Evolutionary conservation across 176 grass and related monocot species (phyloP).

Genomic region (Bolboschoenus planiculmis): DNA sequence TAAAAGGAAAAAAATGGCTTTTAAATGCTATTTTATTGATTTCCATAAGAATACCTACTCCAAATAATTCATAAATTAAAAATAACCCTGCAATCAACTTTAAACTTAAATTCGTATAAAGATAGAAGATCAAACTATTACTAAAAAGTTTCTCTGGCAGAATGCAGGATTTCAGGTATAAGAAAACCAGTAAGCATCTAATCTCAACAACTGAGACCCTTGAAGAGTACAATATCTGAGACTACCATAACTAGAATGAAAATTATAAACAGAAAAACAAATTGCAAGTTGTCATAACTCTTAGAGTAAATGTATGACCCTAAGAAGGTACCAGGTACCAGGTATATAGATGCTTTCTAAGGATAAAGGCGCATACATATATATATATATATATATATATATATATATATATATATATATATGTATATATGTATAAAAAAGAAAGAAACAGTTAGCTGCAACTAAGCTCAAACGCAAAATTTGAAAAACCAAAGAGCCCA

Average conservation of each 20-base stretch:
- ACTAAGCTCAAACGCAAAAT: conserved; percentile 16
- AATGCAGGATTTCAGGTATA: not conserved
- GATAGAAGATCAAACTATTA: not conserved
- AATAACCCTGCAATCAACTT: not conserved
- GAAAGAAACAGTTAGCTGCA: not conserved
- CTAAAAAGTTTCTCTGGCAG: not conserved
- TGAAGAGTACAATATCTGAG: not conserved
- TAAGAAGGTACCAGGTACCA: not conserved
- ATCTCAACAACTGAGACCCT: not conserved
- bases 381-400: no score
- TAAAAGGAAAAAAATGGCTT: conserved; percentile 9
- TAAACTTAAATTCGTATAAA: not conserved
- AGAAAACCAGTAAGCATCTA: not conserved
- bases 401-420: no score
- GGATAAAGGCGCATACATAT: no score
- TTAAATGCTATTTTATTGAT: not conserved
- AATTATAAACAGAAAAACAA: not conserved
- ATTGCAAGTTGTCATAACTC: not conserved
- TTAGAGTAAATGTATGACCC: not conserved
- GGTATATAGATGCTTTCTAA: no score
- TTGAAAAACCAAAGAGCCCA: not conserved
- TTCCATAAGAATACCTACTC: not conserved
- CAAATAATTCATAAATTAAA: not conserved
- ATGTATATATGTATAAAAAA: not conserved
- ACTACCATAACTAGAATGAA: not conserved